Percentiles rank a stretch among this genome's conserved stretches.
Evolutionary conservation across 2,329 filamentous ascomycete species (phyloP).

Genomic region (Microdochium trichocladiopsis): DNA sequence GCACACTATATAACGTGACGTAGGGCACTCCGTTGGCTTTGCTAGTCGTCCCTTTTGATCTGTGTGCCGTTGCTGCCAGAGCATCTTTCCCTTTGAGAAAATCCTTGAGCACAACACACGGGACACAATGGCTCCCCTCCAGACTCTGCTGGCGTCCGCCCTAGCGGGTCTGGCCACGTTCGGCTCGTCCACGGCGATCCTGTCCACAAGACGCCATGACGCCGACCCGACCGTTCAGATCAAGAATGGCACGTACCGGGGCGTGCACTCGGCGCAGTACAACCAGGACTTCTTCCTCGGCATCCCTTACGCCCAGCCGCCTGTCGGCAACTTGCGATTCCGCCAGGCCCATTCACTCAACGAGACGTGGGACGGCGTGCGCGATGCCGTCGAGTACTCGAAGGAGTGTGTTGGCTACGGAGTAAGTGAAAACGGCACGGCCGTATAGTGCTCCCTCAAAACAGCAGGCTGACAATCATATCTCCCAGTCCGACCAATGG

Average conservation of each 20-base stretch:
- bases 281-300: constrained; percentile 37
- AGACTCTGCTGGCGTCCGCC: background rate
- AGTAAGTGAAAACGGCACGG: constrained; percentile 11
- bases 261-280: constrained; percentile 25
- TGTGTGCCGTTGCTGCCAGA: background rate
- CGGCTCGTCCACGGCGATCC: background rate
- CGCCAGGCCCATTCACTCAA: constrained; percentile 38
- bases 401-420: constrained; percentile 44
- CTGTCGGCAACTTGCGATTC: constrained; percentile 31
- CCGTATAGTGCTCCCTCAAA: background rate
- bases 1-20: too few species aligned
- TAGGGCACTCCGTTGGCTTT: too few species aligned
- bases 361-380: constrained; percentile 29
- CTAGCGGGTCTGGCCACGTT: background rate
- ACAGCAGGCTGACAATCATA: constrained; percentile 1
- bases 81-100: background rate
- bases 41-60: too few species aligned
- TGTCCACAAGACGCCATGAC: background rate
- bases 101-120: background rate
- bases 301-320: constrained; percentile 44
- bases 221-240: constrained; percentile 20
- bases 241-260: constrained; percentile 35
- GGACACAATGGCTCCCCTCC: background rate
- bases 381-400: constrained; percentile 35
- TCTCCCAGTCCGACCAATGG: constrained; percentile 1